Conservation (phyloP, 768 basidiomycete species). For the Vishniacozyma victoriae region DNA sequence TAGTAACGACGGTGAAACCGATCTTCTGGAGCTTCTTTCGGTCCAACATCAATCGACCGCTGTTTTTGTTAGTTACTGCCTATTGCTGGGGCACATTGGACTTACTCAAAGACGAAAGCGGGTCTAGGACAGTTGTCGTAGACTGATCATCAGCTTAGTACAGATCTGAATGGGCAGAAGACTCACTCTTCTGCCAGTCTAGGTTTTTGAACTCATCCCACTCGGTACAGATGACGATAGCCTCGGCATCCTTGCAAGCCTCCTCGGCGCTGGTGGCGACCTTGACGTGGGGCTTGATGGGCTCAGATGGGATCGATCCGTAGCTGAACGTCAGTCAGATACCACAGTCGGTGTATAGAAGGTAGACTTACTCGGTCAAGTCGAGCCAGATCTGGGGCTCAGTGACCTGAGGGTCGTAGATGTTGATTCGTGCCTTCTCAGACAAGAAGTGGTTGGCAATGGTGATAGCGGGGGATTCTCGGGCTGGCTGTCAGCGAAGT, state of each 20-base stretch:
- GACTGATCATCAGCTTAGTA: conserved; percentile 41
- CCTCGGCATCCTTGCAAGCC: conserved; percentile 83
- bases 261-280: conserved; percentile 72
- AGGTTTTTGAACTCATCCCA: conserved; percentile 95
- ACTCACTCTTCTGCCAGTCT: conserved; percentile 65
- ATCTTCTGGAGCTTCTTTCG: conserved; percentile 70
- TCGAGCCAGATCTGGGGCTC: conserved; percentile 73
- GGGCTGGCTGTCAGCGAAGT: conserved; percentile 49
- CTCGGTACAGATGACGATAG: conserved; percentile 86
- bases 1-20: conserved; percentile 65
- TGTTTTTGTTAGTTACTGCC: not conserved
- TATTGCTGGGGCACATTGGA: not conserved
- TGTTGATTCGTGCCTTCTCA: conserved; percentile 75
- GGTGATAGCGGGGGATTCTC: conserved; percentile 92
- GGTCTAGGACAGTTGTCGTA: conserved; percentile 91
- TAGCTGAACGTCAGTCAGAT: conserved; percentile 34
- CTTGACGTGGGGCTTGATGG: conserved; percentile 78
- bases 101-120: conserved; percentile 85
- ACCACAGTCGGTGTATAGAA: not conserved
- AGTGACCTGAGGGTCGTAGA: conserved; percentile 86
- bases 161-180: no score
- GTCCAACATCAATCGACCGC: conserved; percentile 63
- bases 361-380: conserved; percentile 37
- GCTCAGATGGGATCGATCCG: conserved; percentile 58
- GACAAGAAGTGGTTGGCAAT: conserved; percentile 87